phyloP scores from a whole-genome alignment of 805 yeast species.

The Lachancea lanzarotensis region DNA sequence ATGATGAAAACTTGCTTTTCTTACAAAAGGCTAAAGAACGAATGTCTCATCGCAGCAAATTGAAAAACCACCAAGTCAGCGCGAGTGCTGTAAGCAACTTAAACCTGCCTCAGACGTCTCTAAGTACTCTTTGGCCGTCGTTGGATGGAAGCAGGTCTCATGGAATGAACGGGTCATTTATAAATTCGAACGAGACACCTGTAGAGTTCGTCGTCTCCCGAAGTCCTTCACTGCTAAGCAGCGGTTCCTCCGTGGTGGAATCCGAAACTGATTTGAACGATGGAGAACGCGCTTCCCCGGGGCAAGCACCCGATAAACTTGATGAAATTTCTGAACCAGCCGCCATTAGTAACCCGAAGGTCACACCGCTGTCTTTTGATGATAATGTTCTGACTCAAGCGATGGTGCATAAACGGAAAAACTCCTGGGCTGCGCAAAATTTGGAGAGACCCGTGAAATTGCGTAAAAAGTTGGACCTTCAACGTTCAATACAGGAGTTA shows the following conservation, averaged over 20 bases:
- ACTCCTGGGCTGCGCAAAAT: neutral
- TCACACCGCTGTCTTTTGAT: neutral
- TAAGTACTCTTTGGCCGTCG: slow-evolving; percentile 1
- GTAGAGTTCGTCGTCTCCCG: neutral
- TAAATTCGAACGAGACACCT: neutral
- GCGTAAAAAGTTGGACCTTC: neutral
- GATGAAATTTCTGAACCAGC: too few species aligned
- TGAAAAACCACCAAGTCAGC: neutral
- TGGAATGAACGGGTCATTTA: neutral
- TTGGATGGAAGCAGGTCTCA: neutral
- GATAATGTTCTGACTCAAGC: slow-evolving; percentile 2
- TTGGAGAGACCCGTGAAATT: neutral
- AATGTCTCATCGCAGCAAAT: slow-evolving; percentile 1
- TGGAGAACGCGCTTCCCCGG: neutral
- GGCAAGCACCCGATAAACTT: neutral
- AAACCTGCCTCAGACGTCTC: neutral
- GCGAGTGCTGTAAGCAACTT: neutral
- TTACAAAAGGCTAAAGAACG: slow-evolving; percentile 28
- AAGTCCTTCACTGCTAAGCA: neutral
- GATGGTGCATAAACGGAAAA: slow-evolving; percentile 1
- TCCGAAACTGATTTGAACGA: neutral
- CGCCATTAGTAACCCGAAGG: neutral
- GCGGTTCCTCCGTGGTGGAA: slow-evolving; percentile 1
- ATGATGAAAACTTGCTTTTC: slow-evolving; percentile 32
- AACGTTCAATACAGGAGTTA: neutral